phyloP scores from a whole-genome alignment of 2,329 filamentous ascomycete species.

The Diplodia corticola region DNA sequence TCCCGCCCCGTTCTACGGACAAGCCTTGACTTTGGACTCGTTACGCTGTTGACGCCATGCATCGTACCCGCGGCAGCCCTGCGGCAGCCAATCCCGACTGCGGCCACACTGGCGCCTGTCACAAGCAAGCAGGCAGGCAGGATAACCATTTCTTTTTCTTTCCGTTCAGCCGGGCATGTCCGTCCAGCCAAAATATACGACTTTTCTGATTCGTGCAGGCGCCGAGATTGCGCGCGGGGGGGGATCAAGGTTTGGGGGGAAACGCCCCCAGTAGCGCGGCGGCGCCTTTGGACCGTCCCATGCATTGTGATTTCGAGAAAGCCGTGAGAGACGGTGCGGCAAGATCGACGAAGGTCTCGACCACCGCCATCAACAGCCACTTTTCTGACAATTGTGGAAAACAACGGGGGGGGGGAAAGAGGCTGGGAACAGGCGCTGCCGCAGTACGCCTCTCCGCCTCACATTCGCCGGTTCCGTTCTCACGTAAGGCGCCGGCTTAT shows the following conservation, averaged over 20 bases:
- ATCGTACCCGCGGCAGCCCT: not conserved
- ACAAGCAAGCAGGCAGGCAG: not conserved
- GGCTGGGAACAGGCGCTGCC: not conserved
- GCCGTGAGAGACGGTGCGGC: not conserved
- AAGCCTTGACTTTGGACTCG: not conserved
- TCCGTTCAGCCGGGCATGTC: not conserved
- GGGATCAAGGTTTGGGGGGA: not conserved
- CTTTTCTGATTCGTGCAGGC: not conserved
- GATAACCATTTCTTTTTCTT: not conserved
- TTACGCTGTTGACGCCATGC: not conserved
- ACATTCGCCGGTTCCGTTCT: not conserved
- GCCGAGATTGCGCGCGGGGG: not conserved
- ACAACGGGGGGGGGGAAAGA: not conserved
- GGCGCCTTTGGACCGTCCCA: not conserved
- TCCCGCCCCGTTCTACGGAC: too few relatives aligned
- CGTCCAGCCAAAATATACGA: conserved; percentile 7
- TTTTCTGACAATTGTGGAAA: not conserved
- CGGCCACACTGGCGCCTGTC: not conserved
- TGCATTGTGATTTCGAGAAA: not conserved
- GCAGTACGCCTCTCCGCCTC: not conserved
- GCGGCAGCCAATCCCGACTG: not conserved
- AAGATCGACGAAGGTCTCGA: not conserved
- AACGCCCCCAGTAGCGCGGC: not conserved
- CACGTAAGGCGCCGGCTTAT: not conserved
- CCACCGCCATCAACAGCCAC: not conserved